Evolutionary conservation across 306 rosid species (phyloP).

Genomic region (Rubus parviflorus): DNA sequence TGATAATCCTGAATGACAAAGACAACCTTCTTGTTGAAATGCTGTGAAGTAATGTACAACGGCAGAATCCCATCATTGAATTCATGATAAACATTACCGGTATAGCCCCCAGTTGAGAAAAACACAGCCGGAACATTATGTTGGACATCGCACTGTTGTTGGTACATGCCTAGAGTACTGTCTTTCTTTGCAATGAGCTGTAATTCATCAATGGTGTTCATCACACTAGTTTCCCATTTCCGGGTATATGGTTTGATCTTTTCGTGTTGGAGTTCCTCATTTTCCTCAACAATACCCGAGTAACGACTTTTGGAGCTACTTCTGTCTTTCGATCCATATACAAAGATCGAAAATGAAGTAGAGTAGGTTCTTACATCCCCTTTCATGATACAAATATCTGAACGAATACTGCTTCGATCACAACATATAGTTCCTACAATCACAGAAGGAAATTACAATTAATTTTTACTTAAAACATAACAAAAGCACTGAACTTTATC

Average conservation of each 20-base stretch:
- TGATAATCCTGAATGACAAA: constrained; percentile 90
- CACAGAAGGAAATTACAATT: background rate
- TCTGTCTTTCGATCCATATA: constrained; percentile 46
- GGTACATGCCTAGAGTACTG: constrained; percentile 20
- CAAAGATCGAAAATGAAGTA: constrained; percentile 64
- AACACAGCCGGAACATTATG: constrained; percentile 88
- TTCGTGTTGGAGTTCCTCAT: constrained; percentile 48
- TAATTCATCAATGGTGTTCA: constrained; percentile 73
- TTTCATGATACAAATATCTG: constrained; percentile 85
- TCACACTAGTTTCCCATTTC: constrained; percentile 85
- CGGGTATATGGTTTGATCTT: constrained; percentile 81
- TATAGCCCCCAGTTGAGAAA: constrained; percentile 96
- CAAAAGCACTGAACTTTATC: background rate
- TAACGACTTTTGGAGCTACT: constrained; percentile 9
- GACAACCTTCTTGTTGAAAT: constrained; percentile 73
- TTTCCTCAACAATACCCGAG: constrained; percentile 19
- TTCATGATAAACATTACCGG: constrained; percentile 92
- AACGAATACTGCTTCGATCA: constrained; percentile 73
- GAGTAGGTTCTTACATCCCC: constrained; percentile 81
- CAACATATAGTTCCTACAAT: constrained; percentile 76
- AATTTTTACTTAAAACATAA: background rate
- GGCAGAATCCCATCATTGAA: constrained; percentile 97
- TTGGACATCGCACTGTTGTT: constrained; percentile 54
- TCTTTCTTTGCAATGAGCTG: constrained; percentile 53
- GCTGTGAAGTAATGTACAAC: constrained; percentile 76